A percentile compares a stretch with the other conserved stretches of the same genome.
phyloP scores from a whole-genome alignment of 202 grass and related monocot genomes.

The Sporobolus alterniflorus region DNA sequence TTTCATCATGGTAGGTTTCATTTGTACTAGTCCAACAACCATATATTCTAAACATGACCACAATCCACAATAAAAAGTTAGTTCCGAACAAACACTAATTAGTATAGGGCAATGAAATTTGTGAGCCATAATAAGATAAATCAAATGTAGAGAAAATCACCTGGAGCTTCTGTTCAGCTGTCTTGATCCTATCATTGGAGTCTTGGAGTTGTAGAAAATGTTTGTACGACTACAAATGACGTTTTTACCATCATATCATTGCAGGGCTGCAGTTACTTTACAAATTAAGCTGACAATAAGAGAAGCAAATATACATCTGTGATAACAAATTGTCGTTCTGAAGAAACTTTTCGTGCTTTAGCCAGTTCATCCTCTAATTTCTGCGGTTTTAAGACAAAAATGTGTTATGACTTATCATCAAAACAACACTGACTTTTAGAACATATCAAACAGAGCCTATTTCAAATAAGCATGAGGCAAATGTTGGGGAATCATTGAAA shows the following conservation, averaged over 20 bases:
- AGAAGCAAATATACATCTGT: constrained; percentile 48
- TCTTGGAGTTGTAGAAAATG: constrained; percentile 76
- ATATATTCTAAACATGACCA: neutral
- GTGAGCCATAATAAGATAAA: neutral
- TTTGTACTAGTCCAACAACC: neutral
- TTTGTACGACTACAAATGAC: constrained; percentile 60
- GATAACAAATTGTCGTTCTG: constrained; percentile 61
- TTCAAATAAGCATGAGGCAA: neutral
- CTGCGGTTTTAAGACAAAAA: constrained; percentile 43
- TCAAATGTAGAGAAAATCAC: constrained; percentile 21
- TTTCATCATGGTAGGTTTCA: neutral
- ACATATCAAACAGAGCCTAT: neutral
- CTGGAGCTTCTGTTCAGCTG: constrained; percentile 71
- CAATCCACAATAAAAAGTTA: neutral
- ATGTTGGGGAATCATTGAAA: neutral
- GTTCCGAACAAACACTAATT: neutral
- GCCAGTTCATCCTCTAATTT: constrained; percentile 80
- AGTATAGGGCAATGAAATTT: neutral
- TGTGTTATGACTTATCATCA: neutral
- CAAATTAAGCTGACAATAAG: constrained; percentile 17
- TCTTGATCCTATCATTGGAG: constrained; percentile 69
- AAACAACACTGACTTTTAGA: neutral
- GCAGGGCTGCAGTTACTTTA: neutral
- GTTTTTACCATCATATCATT: constrained; percentile 13
- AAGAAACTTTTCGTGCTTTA: constrained; percentile 61